phyloP scores from a whole-genome alignment of 1,284 basidiomycete species.

The Spongiforma sp. region DNA sequence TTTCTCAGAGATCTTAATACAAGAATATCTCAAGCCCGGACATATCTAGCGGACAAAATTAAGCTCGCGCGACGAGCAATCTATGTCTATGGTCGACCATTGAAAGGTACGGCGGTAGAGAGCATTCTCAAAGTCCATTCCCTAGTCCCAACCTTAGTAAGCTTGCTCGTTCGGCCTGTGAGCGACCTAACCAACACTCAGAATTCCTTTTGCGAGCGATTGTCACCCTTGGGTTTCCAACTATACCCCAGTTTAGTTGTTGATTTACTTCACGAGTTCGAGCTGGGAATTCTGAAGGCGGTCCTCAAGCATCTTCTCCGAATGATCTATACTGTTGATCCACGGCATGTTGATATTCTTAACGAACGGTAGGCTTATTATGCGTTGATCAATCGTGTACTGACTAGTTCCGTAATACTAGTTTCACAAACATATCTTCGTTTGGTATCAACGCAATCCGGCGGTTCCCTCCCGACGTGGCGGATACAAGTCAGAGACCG shows the following conservation, averaged over 20 bases:
- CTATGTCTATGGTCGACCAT: background rate
- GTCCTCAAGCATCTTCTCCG: background rate
- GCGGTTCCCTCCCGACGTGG: background rate
- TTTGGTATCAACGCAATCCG: background rate
- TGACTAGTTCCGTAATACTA: too few species aligned
- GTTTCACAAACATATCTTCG: background rate
- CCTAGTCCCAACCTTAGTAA: background rate
- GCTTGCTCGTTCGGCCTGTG: too few species aligned
- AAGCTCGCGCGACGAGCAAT: background rate
- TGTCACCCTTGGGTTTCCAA: background rate
- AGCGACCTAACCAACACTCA: background rate
- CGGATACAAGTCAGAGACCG: background rate
- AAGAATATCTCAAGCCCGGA: background rate
- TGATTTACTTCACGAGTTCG: background rate
- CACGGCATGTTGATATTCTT: background rate
- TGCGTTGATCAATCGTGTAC: background rate
- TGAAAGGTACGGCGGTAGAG: background rate
- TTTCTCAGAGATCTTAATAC: background rate
- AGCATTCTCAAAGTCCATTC: background rate
- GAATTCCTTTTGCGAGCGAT: background rate
- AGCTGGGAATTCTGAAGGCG: background rate
- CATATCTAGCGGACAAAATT: background rate
- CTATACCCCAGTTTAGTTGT: background rate
- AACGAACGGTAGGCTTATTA: background rate
- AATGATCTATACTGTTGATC: too few species aligned